Percentiles rank a stretch among this genome's conserved stretches.
phyloP scores from a whole-genome alignment of 305 asterid genomes.

The Fraxinus sp. region DNA sequence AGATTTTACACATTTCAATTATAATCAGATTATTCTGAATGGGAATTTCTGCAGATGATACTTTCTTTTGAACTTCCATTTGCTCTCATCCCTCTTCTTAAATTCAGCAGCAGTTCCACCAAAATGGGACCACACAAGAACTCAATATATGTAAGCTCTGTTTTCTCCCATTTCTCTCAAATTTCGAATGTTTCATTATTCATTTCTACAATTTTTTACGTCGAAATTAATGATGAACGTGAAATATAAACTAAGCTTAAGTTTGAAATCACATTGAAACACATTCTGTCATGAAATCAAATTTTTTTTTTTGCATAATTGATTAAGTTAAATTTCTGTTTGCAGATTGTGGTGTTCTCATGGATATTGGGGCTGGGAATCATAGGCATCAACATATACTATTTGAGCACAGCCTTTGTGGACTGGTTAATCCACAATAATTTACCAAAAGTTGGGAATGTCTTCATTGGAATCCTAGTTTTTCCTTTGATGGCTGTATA shows the following conservation, averaged over 20 bases:
- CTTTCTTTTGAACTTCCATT: slow-evolving; percentile 82
- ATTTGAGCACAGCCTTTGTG: slow-evolving; percentile 61
- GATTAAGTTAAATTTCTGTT: not conserved
- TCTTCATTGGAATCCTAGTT: slow-evolving; percentile 62
- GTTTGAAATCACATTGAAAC: not conserved
- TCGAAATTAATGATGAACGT: not conserved
- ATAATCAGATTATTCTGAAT: not conserved
- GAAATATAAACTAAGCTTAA: not conserved
- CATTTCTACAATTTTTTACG: not conserved
- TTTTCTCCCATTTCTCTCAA: slow-evolving; percentile 9
- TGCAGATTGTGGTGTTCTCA: slow-evolving; percentile 71
- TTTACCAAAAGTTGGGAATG: slow-evolving; percentile 64
- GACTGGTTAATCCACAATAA: slow-evolving; percentile 65
- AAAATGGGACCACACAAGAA: slow-evolving; percentile 88
- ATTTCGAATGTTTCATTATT: not conserved
- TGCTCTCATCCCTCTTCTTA: slow-evolving; percentile 78
- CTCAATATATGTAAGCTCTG: slow-evolving; percentile 48
- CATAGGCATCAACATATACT: slow-evolving; percentile 85
- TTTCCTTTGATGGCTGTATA: slow-evolving; percentile 75
- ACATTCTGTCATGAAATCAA: not conserved
- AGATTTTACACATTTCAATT: not conserved
- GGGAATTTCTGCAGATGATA: slow-evolving; percentile 59
- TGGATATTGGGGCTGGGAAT: slow-evolving; percentile 81
- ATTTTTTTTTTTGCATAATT: not conserved
- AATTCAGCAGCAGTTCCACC: slow-evolving; percentile 68